phyloP scores from a whole-genome alignment of 805 yeast species.

The Candida dajiaensis region DNA sequence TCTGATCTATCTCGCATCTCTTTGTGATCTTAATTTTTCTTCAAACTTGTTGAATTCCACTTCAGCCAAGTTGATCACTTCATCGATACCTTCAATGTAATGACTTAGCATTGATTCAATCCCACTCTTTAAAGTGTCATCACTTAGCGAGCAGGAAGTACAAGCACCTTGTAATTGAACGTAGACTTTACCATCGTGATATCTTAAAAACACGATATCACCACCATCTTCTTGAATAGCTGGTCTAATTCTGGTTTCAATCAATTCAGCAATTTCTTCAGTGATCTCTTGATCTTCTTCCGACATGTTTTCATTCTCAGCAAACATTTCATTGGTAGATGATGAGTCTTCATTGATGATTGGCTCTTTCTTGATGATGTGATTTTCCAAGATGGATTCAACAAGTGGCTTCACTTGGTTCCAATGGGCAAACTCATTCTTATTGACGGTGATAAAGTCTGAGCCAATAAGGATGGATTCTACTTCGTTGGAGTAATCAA shows the following conservation, averaged over 20 bases:
- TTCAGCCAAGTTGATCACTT: slow-evolving; percentile 44
- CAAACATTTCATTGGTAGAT: neutral
- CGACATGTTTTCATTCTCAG: slow-evolving; percentile 11
- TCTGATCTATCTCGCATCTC: slow-evolving; percentile 15
- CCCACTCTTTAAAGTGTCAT: slow-evolving; percentile 90
- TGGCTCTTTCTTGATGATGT: slow-evolving; percentile 27
- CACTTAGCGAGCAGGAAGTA: slow-evolving; percentile 84
- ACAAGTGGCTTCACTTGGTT: slow-evolving; percentile 64
- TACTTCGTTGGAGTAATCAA: slow-evolving; percentile 51
- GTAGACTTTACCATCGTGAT: slow-evolving; percentile 81
- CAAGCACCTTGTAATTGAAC: slow-evolving; percentile 94
- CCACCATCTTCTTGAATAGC: slow-evolving; percentile 99
- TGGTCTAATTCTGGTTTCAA: slow-evolving; percentile 93
- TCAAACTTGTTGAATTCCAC: slow-evolving; percentile 26
- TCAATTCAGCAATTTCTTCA: slow-evolving; percentile 84
- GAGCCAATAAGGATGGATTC: slow-evolving; percentile 67
- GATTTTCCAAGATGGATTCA: slow-evolving; percentile 38
- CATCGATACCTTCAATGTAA: slow-evolving; percentile 90
- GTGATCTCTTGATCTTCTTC: slow-evolving; percentile 79
- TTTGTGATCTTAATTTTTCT: slow-evolving; percentile 17
- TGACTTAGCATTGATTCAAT: slow-evolving; percentile 96
- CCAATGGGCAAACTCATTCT: slow-evolving; percentile 64
- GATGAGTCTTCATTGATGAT: slow-evolving; percentile 14
- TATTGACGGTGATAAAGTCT: slow-evolving; percentile 69
- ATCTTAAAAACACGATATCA: slow-evolving; percentile 83